Base-by-base conservation (phyloP, 805 yeast genomes). In the Ogataea naganishii region DNA sequence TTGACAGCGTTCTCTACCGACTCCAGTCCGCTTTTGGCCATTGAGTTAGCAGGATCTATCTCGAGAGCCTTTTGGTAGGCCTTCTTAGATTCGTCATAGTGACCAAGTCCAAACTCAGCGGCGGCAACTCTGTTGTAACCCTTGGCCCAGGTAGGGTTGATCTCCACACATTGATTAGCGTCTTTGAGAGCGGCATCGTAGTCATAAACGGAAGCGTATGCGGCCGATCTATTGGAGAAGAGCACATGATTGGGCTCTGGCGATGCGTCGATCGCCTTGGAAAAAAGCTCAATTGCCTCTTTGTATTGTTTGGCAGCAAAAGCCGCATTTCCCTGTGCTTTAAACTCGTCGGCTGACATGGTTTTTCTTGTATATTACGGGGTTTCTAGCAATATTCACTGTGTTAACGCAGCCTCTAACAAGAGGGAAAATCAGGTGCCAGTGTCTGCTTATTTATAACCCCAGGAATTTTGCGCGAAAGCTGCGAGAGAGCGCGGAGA, bases 81-180 rank as follows among this genome's bases (percentile, higher is more conserved):
- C 17, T 56, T 55, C 43, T 71, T 72, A 26, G 97, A 92, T 14
- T 72, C 81, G 18, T 81, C 86, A 29, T 78, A 68, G 36, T 82
- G 71, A 12, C 85, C 85, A 36, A 81, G 62, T n/a, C 98, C 98
- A 47, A 67, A 79, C 29, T 79, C 74, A 19, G 98, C 98, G 40
- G 96, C 88, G 36, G 84, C 99, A 21, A 81, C 80, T 58, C 99
- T 78, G 49, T 77, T 81, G 65, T 81, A 83, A 27, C 97, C 98
- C 60, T 92, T 92, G 14, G 96, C 86, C 97, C 97, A 92, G 3
- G 79, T 41, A 11, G 86, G 78, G 40, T 82, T 84, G 58, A 86
- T 75, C 46, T 72, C 69, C 31, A 81, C 76, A 60, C 95, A 81
- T 49, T 80, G 73, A 35, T 82, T 60, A 12, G 97, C 98, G 56